Evolutionary conservation across 257 asterid species (phyloP).

Genomic region (Haberlea rhodopensis): DNA sequence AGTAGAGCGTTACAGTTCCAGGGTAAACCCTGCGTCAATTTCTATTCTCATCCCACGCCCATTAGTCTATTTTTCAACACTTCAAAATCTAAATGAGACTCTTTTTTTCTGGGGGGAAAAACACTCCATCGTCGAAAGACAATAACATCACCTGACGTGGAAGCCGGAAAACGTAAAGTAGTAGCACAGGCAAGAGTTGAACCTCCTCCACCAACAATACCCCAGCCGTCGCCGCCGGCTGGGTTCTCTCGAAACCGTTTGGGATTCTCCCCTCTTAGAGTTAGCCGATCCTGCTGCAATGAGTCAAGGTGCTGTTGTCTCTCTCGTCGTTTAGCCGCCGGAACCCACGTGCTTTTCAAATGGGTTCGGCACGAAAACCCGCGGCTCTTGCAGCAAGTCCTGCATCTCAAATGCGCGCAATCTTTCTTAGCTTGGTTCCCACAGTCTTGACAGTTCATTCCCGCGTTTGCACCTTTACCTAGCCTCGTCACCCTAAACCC

Average conservation of each 20-base stretch:
- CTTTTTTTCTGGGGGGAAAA: too few species aligned
- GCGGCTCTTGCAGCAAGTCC: slow-evolving; percentile 67
- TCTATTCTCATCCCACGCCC: neutral
- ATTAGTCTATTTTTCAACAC: neutral
- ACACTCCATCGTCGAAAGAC: neutral
- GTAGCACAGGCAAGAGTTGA: neutral
- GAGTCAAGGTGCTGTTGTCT: slow-evolving; percentile 35
- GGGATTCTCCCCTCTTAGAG: slow-evolving; percentile 9
- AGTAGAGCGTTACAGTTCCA: neutral
- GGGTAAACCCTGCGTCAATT: neutral
- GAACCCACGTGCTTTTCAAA: slow-evolving; percentile 69
- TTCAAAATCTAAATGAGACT: neutral
- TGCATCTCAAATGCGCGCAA: slow-evolving; percentile 53
- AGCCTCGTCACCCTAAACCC: slow-evolving; percentile 32
- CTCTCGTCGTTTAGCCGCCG: slow-evolving; percentile 60
- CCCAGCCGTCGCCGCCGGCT: neutral
- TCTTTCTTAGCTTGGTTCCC: slow-evolving; percentile 74
- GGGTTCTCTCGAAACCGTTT: slow-evolving; percentile 37
- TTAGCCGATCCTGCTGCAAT: slow-evolving; percentile 12
- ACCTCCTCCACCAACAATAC: slow-evolving; percentile 16
- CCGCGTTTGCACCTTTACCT: slow-evolving; percentile 28
- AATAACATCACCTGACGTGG: slow-evolving; percentile 12
- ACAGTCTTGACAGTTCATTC: slow-evolving; percentile 58
- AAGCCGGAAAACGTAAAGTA: neutral
- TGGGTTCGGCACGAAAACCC: slow-evolving; percentile 59